Base-by-base conservation (phyloP, 2,329 filamentous ascomycete species). In the Hymenoscyphus albidus region DNA sequence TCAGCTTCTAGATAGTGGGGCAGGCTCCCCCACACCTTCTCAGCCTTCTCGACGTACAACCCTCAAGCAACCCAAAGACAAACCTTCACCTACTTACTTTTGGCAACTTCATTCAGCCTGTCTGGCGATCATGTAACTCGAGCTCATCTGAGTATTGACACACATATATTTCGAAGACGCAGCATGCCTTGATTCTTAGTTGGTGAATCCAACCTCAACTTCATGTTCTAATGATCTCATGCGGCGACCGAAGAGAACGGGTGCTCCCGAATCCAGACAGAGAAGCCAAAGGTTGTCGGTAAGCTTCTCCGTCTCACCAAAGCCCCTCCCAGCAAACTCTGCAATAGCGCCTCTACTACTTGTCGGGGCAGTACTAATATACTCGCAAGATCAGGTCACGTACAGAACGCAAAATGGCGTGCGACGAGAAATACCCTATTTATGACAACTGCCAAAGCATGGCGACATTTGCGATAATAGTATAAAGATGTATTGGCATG, bases 401-500 rank as follows among this genome's bases (percentile, higher is more conserved):
- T 79, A 93, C 93, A 79, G 84, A 84, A 68, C 84, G 89, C 66
- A 94, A 91, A 76, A 85, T 91, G 68, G 93, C 93, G 80, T 94
- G 91, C 77, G 90, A 89, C 68, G 91, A 94, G 76, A 88, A 90
- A 74, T 89, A 88, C 69, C 91, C 91, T 14, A 78, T 77, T 67
- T 94, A 91, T 76, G 73, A 83, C 59, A 93, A 92, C 73, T 94
- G 91, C 76, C 82, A 87, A 86, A 86, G 67, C 86, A 88, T 68
- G 87, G 87, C 66, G 89, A 92, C 74, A 79, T 80, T 58, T 95
- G 91, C 78, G 91, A 95, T 76, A 94, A 93, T 75, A 91, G 86
- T 71, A 90, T 94, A 70, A 84, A 89, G 39, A 79, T 94, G 69
- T 93, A 93, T 72, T 94, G 91, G 91, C 88, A 89, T 66, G 90